Evolutionary conservation across 2,329 filamentous ascomycete species (phyloP).

Genomic region (Zymoseptoria crescenta): DNA sequence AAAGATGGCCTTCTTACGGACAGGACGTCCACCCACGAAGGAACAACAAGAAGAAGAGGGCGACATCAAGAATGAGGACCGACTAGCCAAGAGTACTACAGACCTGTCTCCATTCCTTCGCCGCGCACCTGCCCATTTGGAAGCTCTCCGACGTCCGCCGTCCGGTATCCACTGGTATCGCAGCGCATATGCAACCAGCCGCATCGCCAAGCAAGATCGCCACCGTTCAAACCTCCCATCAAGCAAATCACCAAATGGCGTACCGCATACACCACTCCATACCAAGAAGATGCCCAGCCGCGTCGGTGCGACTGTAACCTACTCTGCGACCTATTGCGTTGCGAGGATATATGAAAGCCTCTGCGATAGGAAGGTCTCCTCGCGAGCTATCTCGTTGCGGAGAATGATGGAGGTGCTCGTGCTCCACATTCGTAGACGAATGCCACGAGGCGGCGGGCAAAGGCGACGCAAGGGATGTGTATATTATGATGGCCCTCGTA

Average conservation of each 20-base stretch:
- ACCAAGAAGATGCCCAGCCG: neutral
- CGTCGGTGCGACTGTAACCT: neutral
- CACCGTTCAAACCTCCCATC: neutral
- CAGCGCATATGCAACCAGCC: neutral
- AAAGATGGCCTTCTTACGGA: too few species aligned
- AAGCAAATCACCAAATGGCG: neutral
- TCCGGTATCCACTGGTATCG: neutral
- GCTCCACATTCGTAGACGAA: neutral
- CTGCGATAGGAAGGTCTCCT: conserved; percentile 14
- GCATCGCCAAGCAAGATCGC: neutral
- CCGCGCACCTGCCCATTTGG: neutral
- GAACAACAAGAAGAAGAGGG: too few species aligned
- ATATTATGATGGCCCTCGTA: neutral
- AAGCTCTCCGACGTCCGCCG: neutral
- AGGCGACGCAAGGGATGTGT: neutral
- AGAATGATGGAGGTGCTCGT: neutral
- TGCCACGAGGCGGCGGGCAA: neutral
- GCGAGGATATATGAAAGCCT: neutral
- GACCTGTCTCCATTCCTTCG: neutral
- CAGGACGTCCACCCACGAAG: too few species aligned
- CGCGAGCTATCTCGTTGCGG: neutral
- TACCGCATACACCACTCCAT: neutral
- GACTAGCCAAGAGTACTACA: neutral
- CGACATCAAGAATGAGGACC: neutral
- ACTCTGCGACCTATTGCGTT: neutral